Evolutionary conservation across 1,284 basidiomycete species (phyloP).

Genomic region (Mycosarcoma maydis): DNA sequence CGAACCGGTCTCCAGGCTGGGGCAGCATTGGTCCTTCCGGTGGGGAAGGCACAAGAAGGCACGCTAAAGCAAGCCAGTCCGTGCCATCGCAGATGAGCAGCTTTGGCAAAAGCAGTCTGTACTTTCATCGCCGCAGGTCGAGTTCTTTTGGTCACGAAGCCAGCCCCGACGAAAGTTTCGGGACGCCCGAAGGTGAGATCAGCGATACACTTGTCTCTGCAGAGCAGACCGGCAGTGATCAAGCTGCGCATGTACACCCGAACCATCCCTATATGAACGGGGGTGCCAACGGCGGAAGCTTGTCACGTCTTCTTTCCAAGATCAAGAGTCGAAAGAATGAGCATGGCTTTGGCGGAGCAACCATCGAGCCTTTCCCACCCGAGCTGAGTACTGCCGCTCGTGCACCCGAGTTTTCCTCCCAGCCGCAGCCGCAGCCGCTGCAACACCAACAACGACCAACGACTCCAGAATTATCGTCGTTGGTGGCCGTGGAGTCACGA

Average conservation of each 20-base stretch:
- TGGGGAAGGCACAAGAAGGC: conserved; percentile 9
- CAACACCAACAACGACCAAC: not conserved
- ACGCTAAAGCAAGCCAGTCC: conserved; percentile 18
- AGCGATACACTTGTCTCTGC: not conserved
- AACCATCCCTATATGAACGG: conserved; percentile 44
- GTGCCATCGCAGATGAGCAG: conserved; percentile 16
- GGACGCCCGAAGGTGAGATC: conserved; percentile 3
- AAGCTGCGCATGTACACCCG: conserved; percentile 9
- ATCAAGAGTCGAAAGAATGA: conserved; percentile 41
- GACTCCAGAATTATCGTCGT: conserved; percentile 13
- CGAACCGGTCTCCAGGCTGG: conserved; percentile 27
- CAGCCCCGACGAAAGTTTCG: conserved; percentile 14
- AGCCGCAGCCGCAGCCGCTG: conserved; percentile 1
- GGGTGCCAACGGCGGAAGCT: conserved; percentile 23
- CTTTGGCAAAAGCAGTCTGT: conserved; percentile 15
- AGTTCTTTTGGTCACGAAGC: conserved; percentile 56
- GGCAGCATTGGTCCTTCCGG: conserved; percentile 20
- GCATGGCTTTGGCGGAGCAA: conserved; percentile 25
- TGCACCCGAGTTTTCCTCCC: conserved; percentile 1
- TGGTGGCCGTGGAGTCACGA: conserved; percentile 20
- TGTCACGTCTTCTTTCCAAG: conserved; percentile 50
- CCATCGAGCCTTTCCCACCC: conserved; percentile 45
- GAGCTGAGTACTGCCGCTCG: conserved; percentile 14
- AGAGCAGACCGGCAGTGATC: conserved; percentile 9
- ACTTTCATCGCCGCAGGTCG: conserved; percentile 45